Percentiles rank a stretch among this genome's conserved stretches.
These are phyloP conservation scores for Camellia lanceoleosa DNA, from an alignment of 148 eudicot species.

Conservation along the genomic window DNA sequence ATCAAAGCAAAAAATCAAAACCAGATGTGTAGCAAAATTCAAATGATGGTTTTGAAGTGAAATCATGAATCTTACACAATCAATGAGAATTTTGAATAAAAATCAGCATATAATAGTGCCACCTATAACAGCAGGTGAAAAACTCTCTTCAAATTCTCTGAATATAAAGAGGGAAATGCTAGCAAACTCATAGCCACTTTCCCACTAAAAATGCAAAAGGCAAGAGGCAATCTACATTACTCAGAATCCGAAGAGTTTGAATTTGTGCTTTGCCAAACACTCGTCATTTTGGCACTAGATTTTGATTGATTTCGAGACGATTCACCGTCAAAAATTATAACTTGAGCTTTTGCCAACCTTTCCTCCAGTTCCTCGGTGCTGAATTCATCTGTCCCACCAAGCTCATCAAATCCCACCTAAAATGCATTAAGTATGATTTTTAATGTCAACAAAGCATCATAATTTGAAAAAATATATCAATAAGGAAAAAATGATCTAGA, in stretches of 20 bases:
- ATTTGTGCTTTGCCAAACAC: constrained; percentile 61
- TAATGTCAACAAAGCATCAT: not conserved
- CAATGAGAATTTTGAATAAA: not conserved
- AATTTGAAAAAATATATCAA: too few species aligned
- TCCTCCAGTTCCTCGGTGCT: constrained; percentile 88
- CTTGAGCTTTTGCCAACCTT: constrained; percentile 70
- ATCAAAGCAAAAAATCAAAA: too few species aligned
- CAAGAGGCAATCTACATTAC: constrained; percentile 18
- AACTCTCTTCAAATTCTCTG: not conserved
- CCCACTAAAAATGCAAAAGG: not conserved
- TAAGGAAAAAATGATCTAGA: not conserved
- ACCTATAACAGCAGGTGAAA: not conserved
- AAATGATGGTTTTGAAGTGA: too few species aligned
- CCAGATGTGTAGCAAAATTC: too few species aligned
- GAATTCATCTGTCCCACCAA: constrained; percentile 79
- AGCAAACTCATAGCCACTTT: not conserved
- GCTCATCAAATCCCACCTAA: constrained; percentile 94
- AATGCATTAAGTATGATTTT: constrained; percentile 1
- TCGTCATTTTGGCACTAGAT: constrained; percentile 50
- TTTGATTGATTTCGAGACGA: constrained; percentile 55
- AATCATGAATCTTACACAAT: not conserved
- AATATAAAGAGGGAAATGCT: not conserved
- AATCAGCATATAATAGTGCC: not conserved
- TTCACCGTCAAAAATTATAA: constrained; percentile 73
- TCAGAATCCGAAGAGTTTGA: constrained; percentile 74